Conservation (phyloP, 2,329 filamentous ascomycete species). For the Epichloe baconii region DNA sequence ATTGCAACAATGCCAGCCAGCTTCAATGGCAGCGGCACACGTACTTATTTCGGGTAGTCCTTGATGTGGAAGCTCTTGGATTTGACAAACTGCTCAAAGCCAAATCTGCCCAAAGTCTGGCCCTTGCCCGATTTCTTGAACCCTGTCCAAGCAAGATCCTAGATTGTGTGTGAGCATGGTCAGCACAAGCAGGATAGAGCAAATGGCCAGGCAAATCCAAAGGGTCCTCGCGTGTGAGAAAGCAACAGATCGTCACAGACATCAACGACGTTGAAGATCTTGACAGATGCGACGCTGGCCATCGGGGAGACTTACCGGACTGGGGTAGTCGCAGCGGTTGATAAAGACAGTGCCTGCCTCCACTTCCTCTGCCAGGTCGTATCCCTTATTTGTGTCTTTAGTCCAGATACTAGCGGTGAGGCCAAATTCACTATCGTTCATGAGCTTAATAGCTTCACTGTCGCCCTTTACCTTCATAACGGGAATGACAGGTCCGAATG, state of each 20-base stretch:
- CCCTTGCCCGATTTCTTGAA: slow-evolving; percentile 97
- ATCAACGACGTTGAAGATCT: background rate
- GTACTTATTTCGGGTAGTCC: slow-evolving; percentile 51
- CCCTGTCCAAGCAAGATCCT: slow-evolving; percentile 93
- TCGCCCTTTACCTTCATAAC: slow-evolving; percentile 77
- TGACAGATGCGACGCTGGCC: background rate
- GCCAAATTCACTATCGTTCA: slow-evolving; percentile 93
- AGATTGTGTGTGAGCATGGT: slow-evolving; percentile 1
- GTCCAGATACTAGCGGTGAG: slow-evolving; percentile 97
- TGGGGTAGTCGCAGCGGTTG: slow-evolving; percentile 85
- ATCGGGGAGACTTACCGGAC: slow-evolving; percentile 52
- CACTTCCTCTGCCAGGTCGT: slow-evolving; percentile 64
- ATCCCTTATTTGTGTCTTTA: slow-evolving; percentile 64
- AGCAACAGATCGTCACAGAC: background rate
- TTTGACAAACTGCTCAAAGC: slow-evolving; percentile 92
- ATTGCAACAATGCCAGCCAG: background rate
- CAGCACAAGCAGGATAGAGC: background rate
- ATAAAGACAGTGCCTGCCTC: slow-evolving; percentile 95
- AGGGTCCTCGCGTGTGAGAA: background rate
- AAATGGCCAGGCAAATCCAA: background rate
- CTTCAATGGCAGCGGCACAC: slow-evolving; percentile 1
- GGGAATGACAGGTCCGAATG: slow-evolving; percentile 85
- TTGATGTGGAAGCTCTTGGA: slow-evolving; percentile 94
- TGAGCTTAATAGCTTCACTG: slow-evolving; percentile 65
- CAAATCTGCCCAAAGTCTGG: slow-evolving; percentile 76